phyloP scores from a whole-genome alignment of 768 basidiomycete species.

The Megacollybia marginata region DNA sequence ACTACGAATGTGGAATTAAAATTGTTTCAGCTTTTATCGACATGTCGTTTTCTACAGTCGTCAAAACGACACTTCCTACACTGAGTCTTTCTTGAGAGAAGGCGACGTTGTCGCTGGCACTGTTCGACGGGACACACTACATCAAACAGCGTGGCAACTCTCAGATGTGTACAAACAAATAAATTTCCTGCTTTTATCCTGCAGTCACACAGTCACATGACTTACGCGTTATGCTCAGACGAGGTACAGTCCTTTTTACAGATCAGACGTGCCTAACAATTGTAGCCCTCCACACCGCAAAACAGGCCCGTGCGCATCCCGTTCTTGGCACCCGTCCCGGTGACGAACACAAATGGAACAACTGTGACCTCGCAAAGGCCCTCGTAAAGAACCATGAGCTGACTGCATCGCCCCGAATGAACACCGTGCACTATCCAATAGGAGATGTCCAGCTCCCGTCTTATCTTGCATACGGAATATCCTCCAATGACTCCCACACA shows the following conservation, averaged over 20 bases:
- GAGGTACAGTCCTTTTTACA: no score
- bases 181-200: no score
- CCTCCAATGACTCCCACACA: constrained; percentile 44
- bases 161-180: neutral
- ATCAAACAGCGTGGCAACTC: constrained; percentile 11
- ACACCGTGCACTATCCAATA: constrained; percentile 20
- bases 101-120: constrained; percentile 12
- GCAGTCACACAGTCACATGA: no score
- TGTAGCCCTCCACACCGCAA: no score
- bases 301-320: neutral
- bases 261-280: no score
- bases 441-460: constrained; percentile 41
- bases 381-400: constrained; percentile 53
- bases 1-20: no score
- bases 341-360: constrained; percentile 61
- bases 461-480: constrained; percentile 61
- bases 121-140: constrained; percentile 5
- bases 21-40: constrained; percentile 13
- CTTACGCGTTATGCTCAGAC: no score
- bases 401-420: constrained; percentile 12
- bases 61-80: constrained; percentile 14
- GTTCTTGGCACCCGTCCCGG: constrained; percentile 66
- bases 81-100: constrained; percentile 10
- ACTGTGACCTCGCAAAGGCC: constrained; percentile 56
- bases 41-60: constrained; percentile 10